Evolutionary conservation across 2,329 filamentous ascomycete species (phyloP).

Genomic region (Cladophialophora yegresii): DNA sequence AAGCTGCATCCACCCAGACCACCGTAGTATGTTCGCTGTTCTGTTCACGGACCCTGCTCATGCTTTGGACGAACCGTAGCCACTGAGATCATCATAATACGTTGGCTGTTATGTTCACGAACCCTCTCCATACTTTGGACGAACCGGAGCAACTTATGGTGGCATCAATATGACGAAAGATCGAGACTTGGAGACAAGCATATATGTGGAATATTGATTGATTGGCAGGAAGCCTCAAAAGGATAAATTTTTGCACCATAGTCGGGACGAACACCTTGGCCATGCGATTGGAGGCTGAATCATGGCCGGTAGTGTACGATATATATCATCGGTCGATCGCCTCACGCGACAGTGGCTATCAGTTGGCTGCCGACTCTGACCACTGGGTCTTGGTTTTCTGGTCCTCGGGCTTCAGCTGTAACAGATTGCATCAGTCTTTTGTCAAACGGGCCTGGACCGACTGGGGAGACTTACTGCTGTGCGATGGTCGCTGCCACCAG

Average conservation of each 20-base stretch:
- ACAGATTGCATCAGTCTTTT: slow-evolving; percentile 7
- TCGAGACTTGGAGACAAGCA: not conserved
- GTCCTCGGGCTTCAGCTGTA: slow-evolving; percentile 18
- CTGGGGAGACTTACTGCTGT: slow-evolving; percentile 14
- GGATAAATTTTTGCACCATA: slow-evolving; percentile 1
- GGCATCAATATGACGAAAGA: not conserved
- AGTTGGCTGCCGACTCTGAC: slow-evolving; percentile 9
- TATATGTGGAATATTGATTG: not conserved
- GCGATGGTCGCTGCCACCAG: slow-evolving; percentile 14
- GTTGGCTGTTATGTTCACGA: not conserved
- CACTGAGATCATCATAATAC: too few species aligned
- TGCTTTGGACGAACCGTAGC: not conserved
- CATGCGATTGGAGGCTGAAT: slow-evolving; percentile 11
- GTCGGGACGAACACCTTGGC: not conserved
- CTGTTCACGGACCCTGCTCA: not conserved
- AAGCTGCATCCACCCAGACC: not conserved
- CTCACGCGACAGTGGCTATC: not conserved
- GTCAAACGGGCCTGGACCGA: not conserved
- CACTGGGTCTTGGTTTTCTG: slow-evolving; percentile 26
- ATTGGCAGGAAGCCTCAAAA: not conserved
- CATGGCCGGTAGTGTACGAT: not conserved
- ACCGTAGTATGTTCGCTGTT: not conserved
- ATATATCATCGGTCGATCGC: slow-evolving; percentile 5
- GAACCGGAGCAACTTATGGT: not conserved
- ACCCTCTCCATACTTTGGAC: not conserved